These are phyloP conservation scores for Kandelia obovata DNA, from an alignment of 345 rosid species.

Conservation along the genomic window DNA sequence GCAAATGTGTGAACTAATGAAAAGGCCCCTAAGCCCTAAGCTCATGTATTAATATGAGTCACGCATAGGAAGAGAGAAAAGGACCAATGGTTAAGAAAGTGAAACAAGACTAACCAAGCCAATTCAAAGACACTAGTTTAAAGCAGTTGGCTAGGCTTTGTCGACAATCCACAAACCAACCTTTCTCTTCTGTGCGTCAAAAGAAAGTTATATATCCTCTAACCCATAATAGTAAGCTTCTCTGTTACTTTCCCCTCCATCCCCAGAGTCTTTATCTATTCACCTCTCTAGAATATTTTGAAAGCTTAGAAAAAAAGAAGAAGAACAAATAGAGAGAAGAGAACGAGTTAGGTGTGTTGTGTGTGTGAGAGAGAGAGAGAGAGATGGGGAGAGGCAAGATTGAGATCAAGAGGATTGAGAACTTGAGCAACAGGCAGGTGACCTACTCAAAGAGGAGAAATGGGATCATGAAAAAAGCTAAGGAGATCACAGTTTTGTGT, in stretches of 20 bases:
- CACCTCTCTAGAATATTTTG: constrained; percentile 11
- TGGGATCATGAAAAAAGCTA: constrained; percentile 73
- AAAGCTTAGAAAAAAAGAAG: constrained; percentile 6
- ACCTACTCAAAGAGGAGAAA: constrained; percentile 71
- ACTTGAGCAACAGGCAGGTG: constrained; percentile 69
- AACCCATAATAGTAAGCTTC: constrained; percentile 44
- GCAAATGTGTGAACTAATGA: neutral
- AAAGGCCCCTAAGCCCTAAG: neutral
- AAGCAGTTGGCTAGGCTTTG: constrained; percentile 38
- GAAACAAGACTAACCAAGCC: constrained; percentile 25
- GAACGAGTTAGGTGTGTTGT: neutral
- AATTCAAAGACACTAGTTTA: constrained; percentile 12
- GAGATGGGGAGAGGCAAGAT: constrained; percentile 77
- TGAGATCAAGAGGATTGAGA: constrained; percentile 82
- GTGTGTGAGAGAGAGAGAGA: neutral
- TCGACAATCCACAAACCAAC: constrained; percentile 42
- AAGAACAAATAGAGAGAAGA: constrained; percentile 13
- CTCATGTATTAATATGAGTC: constrained; percentile 1
- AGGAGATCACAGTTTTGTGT: constrained; percentile 58
- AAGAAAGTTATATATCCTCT: constrained; percentile 48
- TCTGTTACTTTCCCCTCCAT: constrained; percentile 20
- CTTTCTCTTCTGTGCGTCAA: constrained; percentile 41
- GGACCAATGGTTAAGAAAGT: constrained; percentile 40
- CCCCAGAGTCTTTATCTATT: too few relatives aligned
- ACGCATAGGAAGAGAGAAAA: neutral